Percentiles rank a stretch among this genome's conserved stretches.
Conservation (phyloP, 208 protist species). For the Leishmania arabica region DNA sequence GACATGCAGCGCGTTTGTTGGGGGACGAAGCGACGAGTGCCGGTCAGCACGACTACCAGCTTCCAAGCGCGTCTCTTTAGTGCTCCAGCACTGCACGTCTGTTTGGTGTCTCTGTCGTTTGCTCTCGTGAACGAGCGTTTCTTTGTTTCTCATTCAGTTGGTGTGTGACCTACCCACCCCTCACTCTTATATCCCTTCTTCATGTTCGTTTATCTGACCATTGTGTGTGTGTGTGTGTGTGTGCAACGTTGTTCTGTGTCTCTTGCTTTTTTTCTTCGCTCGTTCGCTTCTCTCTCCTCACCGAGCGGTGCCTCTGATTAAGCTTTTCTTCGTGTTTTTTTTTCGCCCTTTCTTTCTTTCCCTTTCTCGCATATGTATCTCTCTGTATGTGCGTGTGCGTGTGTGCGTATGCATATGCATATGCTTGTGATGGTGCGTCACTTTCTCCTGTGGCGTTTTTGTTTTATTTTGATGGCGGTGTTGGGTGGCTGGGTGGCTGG, state of each 20-base stretch:
- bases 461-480: not conserved
- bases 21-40: not conserved
- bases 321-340: not conserved
- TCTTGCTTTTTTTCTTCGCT: not conserved
- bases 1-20: not conserved
- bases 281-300: not conserved
- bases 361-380: not conserved
- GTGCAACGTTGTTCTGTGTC: no score
- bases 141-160: not conserved
- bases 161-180: not conserved
- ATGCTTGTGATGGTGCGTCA: not conserved
- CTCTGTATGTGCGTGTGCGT: not conserved
- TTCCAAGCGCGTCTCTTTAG: not conserved
- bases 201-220: not conserved
- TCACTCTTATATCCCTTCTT: not conserved
- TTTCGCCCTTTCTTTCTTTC: not conserved
- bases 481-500: not conserved
- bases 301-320: not conserved
- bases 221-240: not conserved
- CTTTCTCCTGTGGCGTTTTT: not conserved
- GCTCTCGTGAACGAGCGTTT: not conserved
- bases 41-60: not conserved
- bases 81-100: not conserved
- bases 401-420: not conserved
- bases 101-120: slow-evolving; percentile 1